These are phyloP conservation scores for Murraya koenigii DNA, from an alignment of 345 rosid species.

Conservation along the genomic window DNA sequence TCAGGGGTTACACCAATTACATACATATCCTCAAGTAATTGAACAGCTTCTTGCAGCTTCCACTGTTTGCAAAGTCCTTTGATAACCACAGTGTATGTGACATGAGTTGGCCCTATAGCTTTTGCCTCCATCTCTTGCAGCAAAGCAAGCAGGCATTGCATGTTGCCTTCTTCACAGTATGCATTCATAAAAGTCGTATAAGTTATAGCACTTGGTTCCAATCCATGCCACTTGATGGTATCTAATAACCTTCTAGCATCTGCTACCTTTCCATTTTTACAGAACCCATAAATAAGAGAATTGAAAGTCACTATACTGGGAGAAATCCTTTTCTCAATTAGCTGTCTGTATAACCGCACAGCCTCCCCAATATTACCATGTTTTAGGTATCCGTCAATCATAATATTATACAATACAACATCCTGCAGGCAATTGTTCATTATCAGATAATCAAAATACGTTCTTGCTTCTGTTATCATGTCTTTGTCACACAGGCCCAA, in stretches of 20 bases:
- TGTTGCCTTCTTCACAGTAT: conserved; percentile 49
- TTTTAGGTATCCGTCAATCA: conserved; percentile 67
- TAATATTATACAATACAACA: conserved; percentile 59
- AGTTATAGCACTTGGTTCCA: conserved; percentile 54
- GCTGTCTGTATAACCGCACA: conserved; percentile 34
- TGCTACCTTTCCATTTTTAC: conserved; percentile 36
- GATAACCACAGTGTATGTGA: conserved; percentile 64
- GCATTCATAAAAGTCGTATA: conserved; percentile 79
- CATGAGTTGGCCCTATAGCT: conserved; percentile 39
- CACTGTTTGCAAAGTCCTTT: conserved; percentile 57
- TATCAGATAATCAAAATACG: conserved; percentile 47
- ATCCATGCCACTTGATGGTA: conserved; percentile 41
- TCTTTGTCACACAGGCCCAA: conserved; percentile 54
- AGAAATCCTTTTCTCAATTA: conserved; percentile 41
- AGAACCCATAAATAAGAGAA: conserved; percentile 61
- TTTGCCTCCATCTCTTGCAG: conserved; percentile 48
- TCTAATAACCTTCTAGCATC: conserved; percentile 49
- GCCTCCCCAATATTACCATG: conserved; percentile 53
- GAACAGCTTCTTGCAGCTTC: conserved; percentile 43
- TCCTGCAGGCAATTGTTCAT: conserved; percentile 31
- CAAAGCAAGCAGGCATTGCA: conserved; percentile 34
- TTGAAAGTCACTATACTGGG: conserved; percentile 65
- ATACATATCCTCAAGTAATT: conserved; percentile 46
- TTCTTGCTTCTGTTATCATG: conserved; percentile 54
- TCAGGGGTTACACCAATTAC: conserved; percentile 51